These are phyloP conservation scores for Bonnemaisonia californica DNA, from an alignment of 31 red algal genomes.

Conservation along the genomic window DNA sequence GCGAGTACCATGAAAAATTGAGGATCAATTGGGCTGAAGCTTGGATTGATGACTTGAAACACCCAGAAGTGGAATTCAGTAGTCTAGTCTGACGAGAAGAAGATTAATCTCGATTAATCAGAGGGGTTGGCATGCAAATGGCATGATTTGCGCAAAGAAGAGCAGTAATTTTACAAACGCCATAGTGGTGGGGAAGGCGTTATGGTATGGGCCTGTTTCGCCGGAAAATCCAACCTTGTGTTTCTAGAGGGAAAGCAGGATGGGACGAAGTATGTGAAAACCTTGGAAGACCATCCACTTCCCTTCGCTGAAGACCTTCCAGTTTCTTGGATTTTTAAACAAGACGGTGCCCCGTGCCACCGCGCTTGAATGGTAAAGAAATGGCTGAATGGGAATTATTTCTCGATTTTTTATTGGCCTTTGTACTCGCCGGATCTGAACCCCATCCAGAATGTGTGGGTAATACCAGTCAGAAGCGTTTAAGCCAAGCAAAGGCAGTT, in stretches of 20 bases:
- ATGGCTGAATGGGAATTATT: not conserved
- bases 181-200: not conserved
- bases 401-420: not conserved
- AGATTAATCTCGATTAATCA: not conserved
- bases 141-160: not conserved
- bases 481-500: conserved; percentile 12
- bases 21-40: not conserved
- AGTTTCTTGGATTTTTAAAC: not conserved
- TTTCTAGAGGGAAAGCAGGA: not conserved
- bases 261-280: not conserved
- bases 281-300: not conserved
- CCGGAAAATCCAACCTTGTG: not conserved
- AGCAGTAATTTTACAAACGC: not conserved
- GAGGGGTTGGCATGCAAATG: conserved; percentile 2
- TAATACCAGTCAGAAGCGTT: not conserved
- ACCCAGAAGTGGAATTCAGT: not conserved
- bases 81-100: conserved; percentile 6
- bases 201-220: not conserved
- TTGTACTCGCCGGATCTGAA: not conserved
- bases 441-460: conserved; percentile 12
- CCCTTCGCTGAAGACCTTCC: conserved; percentile 10
- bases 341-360: conserved; percentile 5
- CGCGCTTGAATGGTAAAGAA: not conserved
- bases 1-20: not conserved
- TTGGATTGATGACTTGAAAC: not conserved